A percentile compares a stretch with the other conserved stretches of the same genome.
Evolutionary conservation across 2,329 filamentous ascomycete species (phyloP).

Genomic region (Aschersonia sp.): DNA sequence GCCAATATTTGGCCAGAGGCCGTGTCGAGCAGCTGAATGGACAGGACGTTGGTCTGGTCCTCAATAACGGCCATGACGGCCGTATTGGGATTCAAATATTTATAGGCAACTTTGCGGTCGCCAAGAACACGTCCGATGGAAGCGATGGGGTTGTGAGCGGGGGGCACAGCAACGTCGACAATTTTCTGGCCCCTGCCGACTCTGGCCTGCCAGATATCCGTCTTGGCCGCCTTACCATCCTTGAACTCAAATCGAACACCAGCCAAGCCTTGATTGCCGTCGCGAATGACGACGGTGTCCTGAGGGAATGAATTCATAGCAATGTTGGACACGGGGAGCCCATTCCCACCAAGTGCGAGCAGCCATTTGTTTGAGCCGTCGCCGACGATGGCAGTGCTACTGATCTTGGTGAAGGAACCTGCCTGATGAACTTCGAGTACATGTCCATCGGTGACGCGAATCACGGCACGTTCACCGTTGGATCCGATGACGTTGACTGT

Average conservation of each 20-base stretch:
- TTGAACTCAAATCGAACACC: constrained; percentile 37
- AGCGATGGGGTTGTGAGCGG: constrained; percentile 72
- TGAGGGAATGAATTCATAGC: constrained; percentile 31
- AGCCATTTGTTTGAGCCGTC: constrained; percentile 37
- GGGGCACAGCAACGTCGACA: constrained; percentile 50
- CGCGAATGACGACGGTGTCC: constrained; percentile 39
- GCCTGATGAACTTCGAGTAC: constrained; percentile 10
- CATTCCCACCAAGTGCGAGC: constrained; percentile 35
- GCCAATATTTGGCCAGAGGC: constrained; percentile 72
- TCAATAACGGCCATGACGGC: constrained; percentile 60
- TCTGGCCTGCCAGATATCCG: constrained; percentile 59
- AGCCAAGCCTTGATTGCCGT: constrained; percentile 32
- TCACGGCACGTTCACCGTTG: constrained; percentile 46
- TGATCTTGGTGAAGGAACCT: constrained; percentile 1
- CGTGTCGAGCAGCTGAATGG: constrained; percentile 71
- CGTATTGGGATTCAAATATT: constrained; percentile 85
- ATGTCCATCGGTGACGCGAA: constrained; percentile 38
- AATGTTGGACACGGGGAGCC: constrained; percentile 29
- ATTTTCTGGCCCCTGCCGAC: constrained; percentile 54
- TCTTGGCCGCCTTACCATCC: constrained; percentile 24
- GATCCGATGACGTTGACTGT: constrained; percentile 43
- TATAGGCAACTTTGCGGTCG: constrained; percentile 88
- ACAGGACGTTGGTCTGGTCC: constrained; percentile 42
- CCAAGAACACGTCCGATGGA: constrained; percentile 91
- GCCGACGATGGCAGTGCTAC: constrained; percentile 36